Base-by-base conservation (phyloP, 305 asterid species). In the Fraxinus sp. region DNA sequence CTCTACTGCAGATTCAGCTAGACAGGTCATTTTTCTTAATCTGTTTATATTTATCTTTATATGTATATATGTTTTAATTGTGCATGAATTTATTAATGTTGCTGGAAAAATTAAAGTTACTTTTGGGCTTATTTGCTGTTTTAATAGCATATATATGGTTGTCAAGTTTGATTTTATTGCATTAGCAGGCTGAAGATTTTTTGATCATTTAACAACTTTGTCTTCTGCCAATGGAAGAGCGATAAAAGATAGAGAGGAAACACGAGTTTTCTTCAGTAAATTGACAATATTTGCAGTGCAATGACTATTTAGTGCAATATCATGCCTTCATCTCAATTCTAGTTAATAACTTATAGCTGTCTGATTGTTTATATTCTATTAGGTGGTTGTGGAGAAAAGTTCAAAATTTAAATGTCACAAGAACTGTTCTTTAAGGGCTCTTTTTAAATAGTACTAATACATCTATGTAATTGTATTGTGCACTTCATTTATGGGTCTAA, bases 1-100 rank as follows among this genome's bases (percentile, higher is more conserved):
- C 82, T 52, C 87, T 26, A 68, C 94, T 49, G 89, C 97, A 0
- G 97, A 91, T 7, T 87, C 98, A 32, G 98, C 98, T n/a, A 89
- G 97, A 92, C 84, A 92, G 98, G 98, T 95, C 22, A 71, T 30
- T 14, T 59, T 30, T 33, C 46, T 71, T 4, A 28, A 18, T 14
- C 30, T 10, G 7, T 1, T 0, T 14, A 7, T 35, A 4, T n/a
- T 72, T 22, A 24, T 37, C 79, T 37, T 9, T 30, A 14, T 5
- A 32, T 2, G 13, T 26, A 8, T 11, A 26, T 24, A 66, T 66
- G 32, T 24, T 3, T 66, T 66, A 66, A 59, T 7, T 70, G 10
- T 77, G 37, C 1, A 30, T 83, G 22, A 5, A n/a, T 26, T 66
- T 41, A 30, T 71, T 30, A 5, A 13, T 13, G 35, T 41, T 4